These are phyloP conservation scores for Sungouiella thailandica DNA, from an alignment of 805 yeast species.

Conservation along the genomic window DNA sequence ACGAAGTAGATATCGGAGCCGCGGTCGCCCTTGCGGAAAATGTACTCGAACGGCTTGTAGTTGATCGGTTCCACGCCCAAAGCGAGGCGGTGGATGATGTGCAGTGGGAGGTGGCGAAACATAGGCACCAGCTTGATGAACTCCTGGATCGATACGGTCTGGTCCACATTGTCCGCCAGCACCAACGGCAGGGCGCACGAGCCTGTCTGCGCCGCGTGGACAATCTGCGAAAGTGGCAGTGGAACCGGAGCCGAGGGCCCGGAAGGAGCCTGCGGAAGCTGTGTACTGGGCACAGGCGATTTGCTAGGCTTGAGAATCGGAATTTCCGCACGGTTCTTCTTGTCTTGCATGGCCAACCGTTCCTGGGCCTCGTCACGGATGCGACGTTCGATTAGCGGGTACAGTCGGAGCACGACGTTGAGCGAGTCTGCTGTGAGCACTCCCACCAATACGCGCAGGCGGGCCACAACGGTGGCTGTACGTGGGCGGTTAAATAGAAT, in stretches of 20 bases:
- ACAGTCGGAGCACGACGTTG: constrained; percentile 52
- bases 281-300: constrained; percentile 9
- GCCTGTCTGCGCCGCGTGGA: constrained; percentile 7
- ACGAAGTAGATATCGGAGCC: constrained; percentile 67
- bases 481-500: constrained; percentile 70
- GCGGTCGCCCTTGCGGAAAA: constrained; percentile 53
- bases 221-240: constrained; percentile 16
- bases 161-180: constrained; percentile 39
- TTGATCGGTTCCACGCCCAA: constrained; percentile 54
- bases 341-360: constrained; percentile 65
- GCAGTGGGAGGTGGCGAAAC: constrained; percentile 52
- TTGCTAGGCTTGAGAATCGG: constrained; percentile 18
- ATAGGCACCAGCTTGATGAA: constrained; percentile 55
- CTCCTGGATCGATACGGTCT: constrained; percentile 51
- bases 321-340: constrained; percentile 45
- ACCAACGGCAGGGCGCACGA: constrained; percentile 1
- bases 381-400: constrained; percentile 60
- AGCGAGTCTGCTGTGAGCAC: constrained; percentile 63
- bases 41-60: constrained; percentile 52
- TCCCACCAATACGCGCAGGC: constrained; percentile 62
- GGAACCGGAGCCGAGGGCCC: constrained; percentile 10
- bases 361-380: constrained; percentile 80
- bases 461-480: constrained; percentile 73
- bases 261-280: constrained; percentile 15
- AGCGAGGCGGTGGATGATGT: constrained; percentile 60